Evolutionary conservation across 1,284 basidiomycete species (phyloP).

Genomic region (Uromyces viciae-fabae): DNA sequence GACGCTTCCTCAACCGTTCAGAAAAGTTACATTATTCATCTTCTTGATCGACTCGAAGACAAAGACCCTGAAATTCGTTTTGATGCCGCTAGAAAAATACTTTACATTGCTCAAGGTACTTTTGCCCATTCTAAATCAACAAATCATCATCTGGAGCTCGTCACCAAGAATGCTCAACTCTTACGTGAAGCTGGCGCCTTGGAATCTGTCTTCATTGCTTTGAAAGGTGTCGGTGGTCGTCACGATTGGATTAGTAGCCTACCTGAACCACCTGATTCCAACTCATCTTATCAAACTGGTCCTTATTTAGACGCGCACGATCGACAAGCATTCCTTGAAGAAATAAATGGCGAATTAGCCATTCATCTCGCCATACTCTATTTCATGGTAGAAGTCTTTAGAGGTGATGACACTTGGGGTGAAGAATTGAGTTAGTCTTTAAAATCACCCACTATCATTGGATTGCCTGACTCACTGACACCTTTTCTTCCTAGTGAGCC

Average conservation of each 20-base stretch:
- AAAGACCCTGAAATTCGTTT: conserved; percentile 77
- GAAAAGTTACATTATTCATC: conserved; percentile 64
- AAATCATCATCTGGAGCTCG: conserved; percentile 91
- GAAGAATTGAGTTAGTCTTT: conserved; percentile 68
- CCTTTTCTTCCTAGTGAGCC: conserved; percentile 62
- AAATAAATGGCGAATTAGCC: conserved; percentile 82
- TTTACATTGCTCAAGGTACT: conserved; percentile 86
- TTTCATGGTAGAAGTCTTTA: conserved; percentile 84
- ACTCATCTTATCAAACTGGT: background rate
- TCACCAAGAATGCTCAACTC: conserved; percentile 86
- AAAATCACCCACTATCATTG: conserved; percentile 12
- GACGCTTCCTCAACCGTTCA: conserved; percentile 38
- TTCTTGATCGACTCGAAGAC: conserved; percentile 80
- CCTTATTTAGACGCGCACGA: conserved; percentile 55
- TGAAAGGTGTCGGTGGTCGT: conserved; percentile 35
- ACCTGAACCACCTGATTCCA: conserved; percentile 26
- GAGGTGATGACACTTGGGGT: conserved; percentile 84
- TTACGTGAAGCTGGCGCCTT: conserved; percentile 36
- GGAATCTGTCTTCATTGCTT: conserved; percentile 33
- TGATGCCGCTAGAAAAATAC: conserved; percentile 75
- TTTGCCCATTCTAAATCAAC: conserved; percentile 86
- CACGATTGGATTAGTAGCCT: conserved; percentile 45
- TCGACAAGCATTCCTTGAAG: conserved; percentile 73
- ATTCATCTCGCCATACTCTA: conserved; percentile 89
- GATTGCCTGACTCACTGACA: conserved; percentile 24